phyloP scores from a whole-genome alignment of 306 rosid species.

The Cucurbita maxima region DNA sequence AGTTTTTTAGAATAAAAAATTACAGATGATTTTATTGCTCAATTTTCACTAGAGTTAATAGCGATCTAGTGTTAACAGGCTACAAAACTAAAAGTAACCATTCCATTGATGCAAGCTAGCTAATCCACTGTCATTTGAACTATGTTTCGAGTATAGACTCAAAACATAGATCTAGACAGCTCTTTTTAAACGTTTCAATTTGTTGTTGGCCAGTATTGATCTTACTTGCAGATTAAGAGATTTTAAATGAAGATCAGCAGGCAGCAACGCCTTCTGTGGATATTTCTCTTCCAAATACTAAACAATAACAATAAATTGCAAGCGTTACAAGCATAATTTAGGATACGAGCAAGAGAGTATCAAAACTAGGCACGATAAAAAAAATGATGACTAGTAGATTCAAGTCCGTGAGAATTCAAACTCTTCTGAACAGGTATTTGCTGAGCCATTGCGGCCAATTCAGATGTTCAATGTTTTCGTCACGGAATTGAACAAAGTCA shows the following conservation, averaged over 20 bases:
- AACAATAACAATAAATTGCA: background rate
- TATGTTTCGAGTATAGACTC: background rate
- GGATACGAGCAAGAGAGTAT: background rate
- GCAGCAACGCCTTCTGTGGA: constrained; percentile 25
- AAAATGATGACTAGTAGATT: background rate
- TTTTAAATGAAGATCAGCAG: constrained; percentile 23
- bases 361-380: background rate
- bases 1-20: background rate
- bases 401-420: background rate
- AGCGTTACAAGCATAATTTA: background rate
- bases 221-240: constrained; percentile 40
- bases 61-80: background rate
- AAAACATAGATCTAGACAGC: background rate
- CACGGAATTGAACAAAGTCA: background rate
- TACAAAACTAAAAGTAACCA: background rate
- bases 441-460: background rate
- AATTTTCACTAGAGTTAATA: background rate
- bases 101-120: background rate
- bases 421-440: background rate
- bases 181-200: background rate
- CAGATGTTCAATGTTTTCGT: background rate
- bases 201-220: background rate
- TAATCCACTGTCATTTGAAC: background rate
- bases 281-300: constrained; percentile 39
- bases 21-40: background rate